Percentiles rank a stretch among this genome's conserved stretches.
Evolutionary conservation across 495 filamentous ascomycete species (phyloP).

Genomic region (Penicillium goetzii): DNA sequence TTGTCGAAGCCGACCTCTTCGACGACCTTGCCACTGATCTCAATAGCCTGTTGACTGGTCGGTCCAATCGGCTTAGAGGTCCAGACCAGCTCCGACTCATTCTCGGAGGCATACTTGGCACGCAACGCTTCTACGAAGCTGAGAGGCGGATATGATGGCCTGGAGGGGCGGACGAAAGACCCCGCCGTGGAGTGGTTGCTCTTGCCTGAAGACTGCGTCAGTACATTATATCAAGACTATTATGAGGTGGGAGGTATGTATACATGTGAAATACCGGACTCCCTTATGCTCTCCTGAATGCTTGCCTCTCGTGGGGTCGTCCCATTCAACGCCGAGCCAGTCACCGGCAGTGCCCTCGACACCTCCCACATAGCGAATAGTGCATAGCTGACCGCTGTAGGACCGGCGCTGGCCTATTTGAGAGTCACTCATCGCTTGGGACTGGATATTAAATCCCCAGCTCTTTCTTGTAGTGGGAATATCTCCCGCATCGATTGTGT

Average conservation of each 20-base stretch:
- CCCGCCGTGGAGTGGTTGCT: conserved; percentile 70
- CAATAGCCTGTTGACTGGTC: conserved; percentile 52
- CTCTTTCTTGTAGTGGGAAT: neutral
- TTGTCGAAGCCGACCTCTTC: conserved; percentile 98
- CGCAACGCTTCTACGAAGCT: conserved; percentile 79
- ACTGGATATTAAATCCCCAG: neutral
- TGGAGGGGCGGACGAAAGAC: conserved; percentile 83
- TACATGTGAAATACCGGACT: conserved; percentile 83
- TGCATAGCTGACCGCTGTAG: conserved; percentile 73
- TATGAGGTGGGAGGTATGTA: neutral
- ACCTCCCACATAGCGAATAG: conserved; percentile 79
- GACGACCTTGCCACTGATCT: conserved; percentile 82
- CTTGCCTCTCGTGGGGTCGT: conserved; percentile 82
- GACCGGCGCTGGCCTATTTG: conserved; percentile 66
- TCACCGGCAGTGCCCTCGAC: conserved; percentile 75
- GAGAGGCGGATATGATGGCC: conserved; percentile 64
- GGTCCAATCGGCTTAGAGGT: conserved; percentile 23
- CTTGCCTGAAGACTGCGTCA: conserved; percentile 53
- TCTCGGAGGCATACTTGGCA: conserved; percentile 77
- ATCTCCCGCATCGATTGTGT: conserved; percentile 3
- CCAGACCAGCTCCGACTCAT: conserved; percentile 28
- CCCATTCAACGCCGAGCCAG: conserved; percentile 98
- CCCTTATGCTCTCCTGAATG: conserved; percentile 84
- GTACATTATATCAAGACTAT: neutral
- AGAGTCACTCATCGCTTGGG: conserved; percentile 16